Conservation (phyloP, 2,329 filamentous ascomycete species). For the Chalaropsis ovoidea region DNA sequence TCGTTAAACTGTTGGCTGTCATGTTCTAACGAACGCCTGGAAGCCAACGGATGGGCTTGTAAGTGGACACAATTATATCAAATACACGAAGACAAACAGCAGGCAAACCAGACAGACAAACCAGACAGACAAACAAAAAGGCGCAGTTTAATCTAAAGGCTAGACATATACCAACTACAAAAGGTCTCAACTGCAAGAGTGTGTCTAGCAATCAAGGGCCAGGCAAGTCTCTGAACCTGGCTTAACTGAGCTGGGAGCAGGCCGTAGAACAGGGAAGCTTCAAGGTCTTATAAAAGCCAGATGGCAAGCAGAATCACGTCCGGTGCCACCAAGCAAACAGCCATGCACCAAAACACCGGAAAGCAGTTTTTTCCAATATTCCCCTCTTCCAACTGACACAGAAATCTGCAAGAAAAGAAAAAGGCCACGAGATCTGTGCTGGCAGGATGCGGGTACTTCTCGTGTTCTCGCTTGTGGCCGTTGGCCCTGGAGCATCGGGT, state of each 20-base stretch:
- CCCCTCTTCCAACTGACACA: slow-evolving; percentile 1
- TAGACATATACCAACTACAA: not conserved
- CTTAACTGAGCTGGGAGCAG: not conserved
- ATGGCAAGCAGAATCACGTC: not conserved
- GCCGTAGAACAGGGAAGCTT: not conserved
- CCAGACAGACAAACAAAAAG: not conserved
- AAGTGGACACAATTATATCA: not conserved
- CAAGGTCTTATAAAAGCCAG: not conserved
- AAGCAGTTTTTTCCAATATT: slow-evolving; percentile 7
- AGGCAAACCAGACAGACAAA: not conserved
- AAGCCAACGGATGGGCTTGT: not conserved
- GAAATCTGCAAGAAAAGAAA: not conserved
- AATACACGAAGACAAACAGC: not conserved
- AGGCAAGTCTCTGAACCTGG: not conserved
- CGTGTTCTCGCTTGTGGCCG: slow-evolving; percentile 4
- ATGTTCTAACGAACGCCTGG: not conserved
- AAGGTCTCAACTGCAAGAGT: not conserved
- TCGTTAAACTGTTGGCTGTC: no score
- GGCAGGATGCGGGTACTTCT: not conserved
- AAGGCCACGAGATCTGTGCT: no score
- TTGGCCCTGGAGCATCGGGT: not conserved
- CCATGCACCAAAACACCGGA: not conserved
- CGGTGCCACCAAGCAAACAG: not conserved
- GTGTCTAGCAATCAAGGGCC: not conserved
- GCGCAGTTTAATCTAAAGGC: slow-evolving; percentile 5